Conservation (phyloP, 768 basidiomycete species). For the Mycena pura region DNA sequence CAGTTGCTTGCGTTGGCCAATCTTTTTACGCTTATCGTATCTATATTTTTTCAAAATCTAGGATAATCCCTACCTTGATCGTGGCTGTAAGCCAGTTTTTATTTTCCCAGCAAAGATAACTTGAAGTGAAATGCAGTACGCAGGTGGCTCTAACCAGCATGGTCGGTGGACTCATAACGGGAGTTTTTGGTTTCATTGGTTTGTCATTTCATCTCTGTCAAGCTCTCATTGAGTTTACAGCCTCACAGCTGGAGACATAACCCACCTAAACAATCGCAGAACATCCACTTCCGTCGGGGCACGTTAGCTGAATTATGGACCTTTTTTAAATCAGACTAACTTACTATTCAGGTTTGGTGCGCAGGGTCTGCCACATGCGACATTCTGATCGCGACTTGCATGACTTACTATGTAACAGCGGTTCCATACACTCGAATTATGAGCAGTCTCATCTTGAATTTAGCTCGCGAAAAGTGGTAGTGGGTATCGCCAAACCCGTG, state of each 20-base stretch:
- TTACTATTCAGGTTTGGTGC: slow-evolving; percentile 19
- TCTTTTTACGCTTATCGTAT: slow-evolving; percentile 6
- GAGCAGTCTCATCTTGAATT: background rate
- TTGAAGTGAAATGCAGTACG: background rate
- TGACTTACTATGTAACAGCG: slow-evolving; percentile 35
- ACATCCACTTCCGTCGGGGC: background rate
- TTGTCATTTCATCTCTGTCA: background rate
- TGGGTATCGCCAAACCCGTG: slow-evolving; percentile 32
- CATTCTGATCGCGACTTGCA: slow-evolving; percentile 33
- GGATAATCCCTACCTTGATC: background rate
- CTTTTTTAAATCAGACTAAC: background rate
- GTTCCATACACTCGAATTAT: background rate
- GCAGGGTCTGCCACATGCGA: slow-evolving; percentile 33
- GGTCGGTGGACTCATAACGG: background rate
- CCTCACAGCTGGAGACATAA: background rate
- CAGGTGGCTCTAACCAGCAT: background rate
- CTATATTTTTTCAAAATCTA: background rate
- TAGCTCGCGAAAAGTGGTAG: slow-evolving; percentile 31
- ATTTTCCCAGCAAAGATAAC: too few relatives aligned
- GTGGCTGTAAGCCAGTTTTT: background rate
- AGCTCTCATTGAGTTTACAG: background rate
- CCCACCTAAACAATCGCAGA: background rate
- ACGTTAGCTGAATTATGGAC: background rate
- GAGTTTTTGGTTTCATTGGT: background rate
- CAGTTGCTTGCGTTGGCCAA: background rate